Conservation (phyloP, 2,329 filamentous ascomycete species). For the Epichloe baconii region DNA sequence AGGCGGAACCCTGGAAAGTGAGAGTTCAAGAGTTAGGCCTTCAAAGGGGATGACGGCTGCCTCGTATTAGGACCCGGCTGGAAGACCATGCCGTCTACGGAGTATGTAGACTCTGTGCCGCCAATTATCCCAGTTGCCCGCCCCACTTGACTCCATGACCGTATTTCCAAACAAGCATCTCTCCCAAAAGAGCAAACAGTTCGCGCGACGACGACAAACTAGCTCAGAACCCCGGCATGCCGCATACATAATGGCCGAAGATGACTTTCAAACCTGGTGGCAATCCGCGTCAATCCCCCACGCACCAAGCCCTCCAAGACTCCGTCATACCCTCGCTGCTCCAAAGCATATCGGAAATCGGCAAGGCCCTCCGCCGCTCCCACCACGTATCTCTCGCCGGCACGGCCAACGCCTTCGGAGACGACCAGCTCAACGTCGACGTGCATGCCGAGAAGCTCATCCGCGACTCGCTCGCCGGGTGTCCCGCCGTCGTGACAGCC, state of each 20-base stretch:
- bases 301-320: constrained; percentile 20
- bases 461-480: constrained; percentile 29
- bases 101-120: no score
- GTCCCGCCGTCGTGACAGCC: constrained; percentile 33
- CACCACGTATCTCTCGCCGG: constrained; percentile 34
- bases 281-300: constrained; percentile 8
- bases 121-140: no score
- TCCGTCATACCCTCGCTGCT: constrained; percentile 38
- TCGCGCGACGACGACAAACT: no score
- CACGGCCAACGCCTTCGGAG: constrained; percentile 43
- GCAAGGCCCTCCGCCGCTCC: constrained; percentile 27
- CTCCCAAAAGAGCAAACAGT: no score
- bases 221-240: background rate
- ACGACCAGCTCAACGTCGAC: constrained; percentile 47
- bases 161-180: no score
- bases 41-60: no score
- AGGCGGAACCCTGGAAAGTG: no score
- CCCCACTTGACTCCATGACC: no score
- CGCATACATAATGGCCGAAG: background rate
- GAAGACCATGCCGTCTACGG: no score
- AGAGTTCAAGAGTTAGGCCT: no score
- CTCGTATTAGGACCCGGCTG: no score
- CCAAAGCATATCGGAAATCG: constrained; percentile 29
- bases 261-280: background rate
- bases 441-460: constrained; percentile 36